Conservation (phyloP, 495 filamentous ascomycete species). For the Arthonia radiata region DNA sequence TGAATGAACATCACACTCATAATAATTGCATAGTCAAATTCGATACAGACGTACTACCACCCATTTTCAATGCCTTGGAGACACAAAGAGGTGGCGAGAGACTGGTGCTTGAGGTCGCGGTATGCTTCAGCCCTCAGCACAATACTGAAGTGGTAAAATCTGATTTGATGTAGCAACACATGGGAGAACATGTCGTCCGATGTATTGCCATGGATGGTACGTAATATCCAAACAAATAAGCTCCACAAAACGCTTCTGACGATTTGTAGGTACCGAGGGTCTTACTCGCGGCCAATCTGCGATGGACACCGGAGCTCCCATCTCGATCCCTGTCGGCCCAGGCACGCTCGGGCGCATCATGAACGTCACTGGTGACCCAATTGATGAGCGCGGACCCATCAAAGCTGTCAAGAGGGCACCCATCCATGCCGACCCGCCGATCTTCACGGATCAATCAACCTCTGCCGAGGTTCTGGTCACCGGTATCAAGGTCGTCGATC, state of each 20-base stretch:
- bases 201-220: conserved; percentile 99
- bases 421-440: conserved; percentile 83
- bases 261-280: conserved; percentile 75
- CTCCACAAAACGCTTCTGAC: conserved; percentile 5
- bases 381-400: conserved; percentile 97
- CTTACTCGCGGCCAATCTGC: conserved; percentile 72
- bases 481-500: conserved; percentile 99
- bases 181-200: conserved; percentile 97
- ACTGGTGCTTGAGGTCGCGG: conserved; percentile 87
- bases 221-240: conserved; percentile 6
- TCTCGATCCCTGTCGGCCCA: conserved; percentile 89
- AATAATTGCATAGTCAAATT: conserved; percentile 52
- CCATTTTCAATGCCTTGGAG: conserved; percentile 92
- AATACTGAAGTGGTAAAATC: conserved; percentile 1
- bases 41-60: conserved; percentile 74
- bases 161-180: conserved; percentile 53
- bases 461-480: conserved; percentile 88
- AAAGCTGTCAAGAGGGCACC: conserved; percentile 66
- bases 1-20: conserved; percentile 17
- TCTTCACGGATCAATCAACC: conserved; percentile 85
- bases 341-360: conserved; percentile 96
- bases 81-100: conserved; percentile 81
- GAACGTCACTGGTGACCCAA: conserved; percentile 99
- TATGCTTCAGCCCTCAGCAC: conserved; percentile 27
- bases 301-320: conserved; percentile 76